phyloP scores from a whole-genome alignment of 495 filamentous ascomycete species.

The Neurospora sp. region DNA sequence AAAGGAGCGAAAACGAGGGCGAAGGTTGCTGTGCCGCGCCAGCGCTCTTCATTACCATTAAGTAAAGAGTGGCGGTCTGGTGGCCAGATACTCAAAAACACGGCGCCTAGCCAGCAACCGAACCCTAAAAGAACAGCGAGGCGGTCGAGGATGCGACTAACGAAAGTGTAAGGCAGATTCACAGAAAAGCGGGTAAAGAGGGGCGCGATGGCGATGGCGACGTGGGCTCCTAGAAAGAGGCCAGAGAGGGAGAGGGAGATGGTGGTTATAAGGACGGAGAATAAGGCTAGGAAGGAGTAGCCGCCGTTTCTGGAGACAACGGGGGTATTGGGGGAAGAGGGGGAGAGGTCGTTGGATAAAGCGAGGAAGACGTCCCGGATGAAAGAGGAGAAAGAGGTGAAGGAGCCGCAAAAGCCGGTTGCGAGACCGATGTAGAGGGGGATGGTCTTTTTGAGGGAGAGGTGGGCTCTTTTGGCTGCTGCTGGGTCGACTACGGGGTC shows the following conservation, averaged over 20 bases:
- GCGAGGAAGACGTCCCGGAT: constrained; percentile 79
- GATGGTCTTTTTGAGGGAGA: constrained; percentile 63
- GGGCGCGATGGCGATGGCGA: constrained; percentile 53
- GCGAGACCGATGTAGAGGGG: constrained; percentile 87
- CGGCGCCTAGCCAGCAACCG: constrained; percentile 68
- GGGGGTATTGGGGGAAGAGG: constrained; percentile 9
- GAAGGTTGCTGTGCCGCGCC: constrained; percentile 67
- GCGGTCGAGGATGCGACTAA: constrained; percentile 53
- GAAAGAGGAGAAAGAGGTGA: constrained; percentile 88
- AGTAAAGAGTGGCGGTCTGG: constrained; percentile 43
- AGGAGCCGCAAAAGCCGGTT: constrained; percentile 87
- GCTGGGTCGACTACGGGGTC: no score
- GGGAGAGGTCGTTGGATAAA: constrained; percentile 56
- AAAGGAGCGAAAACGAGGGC: constrained; percentile 77
- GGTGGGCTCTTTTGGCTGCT: constrained; percentile 41
- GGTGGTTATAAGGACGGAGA: constrained; percentile 59
- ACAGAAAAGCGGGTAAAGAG: constrained; percentile 29
- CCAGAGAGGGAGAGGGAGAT: constrained; percentile 57
- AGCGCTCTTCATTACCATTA: constrained; percentile 27
- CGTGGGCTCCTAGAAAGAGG: constrained; percentile 64
- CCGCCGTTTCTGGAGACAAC: constrained; percentile 53
- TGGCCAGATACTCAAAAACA: constrained; percentile 64
- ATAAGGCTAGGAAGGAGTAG: constrained; percentile 70
- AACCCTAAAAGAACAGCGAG: constrained; percentile 51
- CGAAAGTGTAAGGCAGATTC: constrained; percentile 45